Conservation (phyloP, 345 rosid species). For the Moricandia arvensis region DNA sequence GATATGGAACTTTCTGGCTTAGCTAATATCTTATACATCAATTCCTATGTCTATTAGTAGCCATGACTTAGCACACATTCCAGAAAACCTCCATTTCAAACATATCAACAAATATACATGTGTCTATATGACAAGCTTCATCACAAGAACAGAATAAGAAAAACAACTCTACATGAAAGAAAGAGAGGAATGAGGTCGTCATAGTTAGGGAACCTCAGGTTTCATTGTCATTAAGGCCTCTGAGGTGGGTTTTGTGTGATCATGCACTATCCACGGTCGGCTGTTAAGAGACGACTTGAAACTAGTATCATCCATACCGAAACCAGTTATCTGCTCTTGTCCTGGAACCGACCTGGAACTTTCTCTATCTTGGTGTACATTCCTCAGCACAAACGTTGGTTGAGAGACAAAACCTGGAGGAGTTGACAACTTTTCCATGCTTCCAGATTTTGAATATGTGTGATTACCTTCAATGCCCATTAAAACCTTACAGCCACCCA, state of each 20-base stretch:
- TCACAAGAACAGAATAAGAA: slow-evolving; percentile 1
- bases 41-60: not conserved
- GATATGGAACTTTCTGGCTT: not conserved
- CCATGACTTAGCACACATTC: not conserved
- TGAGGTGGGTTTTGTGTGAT: slow-evolving; percentile 10
- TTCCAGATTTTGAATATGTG: not conserved
- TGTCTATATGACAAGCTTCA: not conserved
- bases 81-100: not conserved
- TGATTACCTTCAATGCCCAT: slow-evolving; percentile 7
- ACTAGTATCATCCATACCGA: slow-evolving; percentile 12
- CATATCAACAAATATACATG: not conserved
- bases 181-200: slow-evolving; percentile 10
- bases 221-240: slow-evolving; percentile 4
- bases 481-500: slow-evolving; percentile 13
- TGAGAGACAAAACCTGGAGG: slow-evolving; percentile 34
- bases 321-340: slow-evolving; percentile 18
- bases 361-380: slow-evolving; percentile 12
- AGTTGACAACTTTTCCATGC: slow-evolving; percentile 18
- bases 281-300: not conserved
- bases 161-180: not conserved
- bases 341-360: not conserved
- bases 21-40: slow-evolving; percentile 4
- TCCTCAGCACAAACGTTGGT: slow-evolving; percentile 31
- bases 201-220: slow-evolving; percentile 18
- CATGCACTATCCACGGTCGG: slow-evolving; percentile 37